phyloP scores from a whole-genome alignment of 2,329 filamentous ascomycete species.

The Penicillium hesseltinei region DNA sequence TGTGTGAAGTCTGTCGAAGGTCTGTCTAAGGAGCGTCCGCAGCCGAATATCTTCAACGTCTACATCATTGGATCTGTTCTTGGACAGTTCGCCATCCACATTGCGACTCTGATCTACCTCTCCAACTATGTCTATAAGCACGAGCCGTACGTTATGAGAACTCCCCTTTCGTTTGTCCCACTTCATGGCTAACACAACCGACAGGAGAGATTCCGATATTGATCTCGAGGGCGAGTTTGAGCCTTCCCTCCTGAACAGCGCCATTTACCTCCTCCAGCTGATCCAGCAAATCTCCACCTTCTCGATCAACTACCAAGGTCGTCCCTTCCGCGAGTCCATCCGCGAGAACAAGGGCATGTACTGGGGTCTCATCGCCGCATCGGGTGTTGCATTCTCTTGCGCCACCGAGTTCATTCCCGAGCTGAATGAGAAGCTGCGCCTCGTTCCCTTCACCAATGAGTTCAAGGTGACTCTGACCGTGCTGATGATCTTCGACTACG shows the following conservation, averaged over 20 bases:
- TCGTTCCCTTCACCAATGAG: slow-evolving; percentile 83
- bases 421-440: slow-evolving; percentile 86
- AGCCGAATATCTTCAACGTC: slow-evolving; percentile 98
- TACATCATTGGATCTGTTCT: slow-evolving; percentile 98
- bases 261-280: slow-evolving; percentile 93
- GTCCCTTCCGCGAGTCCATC: slow-evolving; percentile 94
- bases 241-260: slow-evolving; percentile 91
- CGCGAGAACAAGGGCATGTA: slow-evolving; percentile 98
- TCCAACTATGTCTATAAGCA: slow-evolving; percentile 81
- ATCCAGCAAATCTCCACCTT: slow-evolving; percentile 99
- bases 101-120: slow-evolving; percentile 89
- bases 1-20: slow-evolving; percentile 72
- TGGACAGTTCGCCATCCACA: slow-evolving; percentile 95
- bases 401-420: slow-evolving; percentile 94
- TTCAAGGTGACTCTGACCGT: slow-evolving; percentile 85
- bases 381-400: slow-evolving; percentile 86
- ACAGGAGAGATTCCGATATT: slow-evolving; percentile 59
- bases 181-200: slow-evolving; percentile 28
- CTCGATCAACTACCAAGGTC: slow-evolving; percentile 98
- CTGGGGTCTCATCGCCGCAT: slow-evolving; percentile 88
- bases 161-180: slow-evolving; percentile 14
- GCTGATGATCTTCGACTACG: slow-evolving; percentile 85
- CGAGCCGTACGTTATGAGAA: slow-evolving; percentile 66
- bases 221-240: slow-evolving; percentile 94
- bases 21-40: slow-evolving; percentile 92